Evolutionary conservation across 441 rosid genomes (phyloP).

Genomic region (Kokia cookei): DNA sequence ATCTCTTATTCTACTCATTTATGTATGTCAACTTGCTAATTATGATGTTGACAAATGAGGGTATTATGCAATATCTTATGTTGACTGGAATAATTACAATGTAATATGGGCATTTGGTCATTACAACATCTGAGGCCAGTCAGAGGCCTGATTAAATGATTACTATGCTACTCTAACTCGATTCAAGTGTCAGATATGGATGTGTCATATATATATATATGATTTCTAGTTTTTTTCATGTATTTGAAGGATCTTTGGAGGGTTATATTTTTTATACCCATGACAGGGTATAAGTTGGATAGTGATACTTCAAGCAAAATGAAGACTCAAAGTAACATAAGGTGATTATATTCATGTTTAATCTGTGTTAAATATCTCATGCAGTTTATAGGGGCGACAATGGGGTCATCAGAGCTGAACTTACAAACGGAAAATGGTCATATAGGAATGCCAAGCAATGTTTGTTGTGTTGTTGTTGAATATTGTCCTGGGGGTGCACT

Average conservation of each 20-base stretch:
- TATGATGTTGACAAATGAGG: background rate
- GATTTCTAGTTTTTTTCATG: background rate
- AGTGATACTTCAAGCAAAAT: background rate
- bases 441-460: conserved; percentile 56
- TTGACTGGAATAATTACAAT: background rate
- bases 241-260: background rate
- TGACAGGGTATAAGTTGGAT: background rate
- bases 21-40: background rate
- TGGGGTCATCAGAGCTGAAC: conserved; percentile 58
- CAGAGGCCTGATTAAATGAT: background rate
- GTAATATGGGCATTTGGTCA: background rate
- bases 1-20: background rate
- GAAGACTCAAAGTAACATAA: background rate
- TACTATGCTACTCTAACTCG: background rate
- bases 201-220: background rate
- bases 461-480: conserved; percentile 69
- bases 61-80: background rate
- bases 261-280: background rate
- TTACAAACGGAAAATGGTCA: conserved; percentile 57
- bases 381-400: conserved; percentile 71
- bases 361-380: conserved; percentile 4
- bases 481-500: conserved; percentile 72
- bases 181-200: background rate
- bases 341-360: background rate
- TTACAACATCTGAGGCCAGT: background rate